Percentiles rank a stretch among this genome's conserved stretches.
phyloP scores from a whole-genome alignment of 2,329 filamentous ascomycete species.

The Colletotrichum horii region DNA sequence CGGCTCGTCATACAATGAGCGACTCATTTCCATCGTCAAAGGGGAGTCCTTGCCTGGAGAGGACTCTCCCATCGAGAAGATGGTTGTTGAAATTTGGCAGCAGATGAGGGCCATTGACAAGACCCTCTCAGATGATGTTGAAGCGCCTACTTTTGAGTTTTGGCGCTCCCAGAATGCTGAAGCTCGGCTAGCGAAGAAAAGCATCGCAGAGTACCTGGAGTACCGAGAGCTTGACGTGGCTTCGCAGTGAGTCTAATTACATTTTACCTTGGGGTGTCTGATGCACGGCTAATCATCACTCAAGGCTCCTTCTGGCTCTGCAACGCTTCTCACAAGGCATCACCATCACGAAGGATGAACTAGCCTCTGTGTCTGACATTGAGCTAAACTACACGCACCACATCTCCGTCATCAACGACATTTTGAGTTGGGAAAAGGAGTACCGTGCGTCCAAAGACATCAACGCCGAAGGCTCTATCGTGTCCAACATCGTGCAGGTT shows the following conservation, averaged over 20 bases:
- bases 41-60: neutral
- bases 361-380: neutral
- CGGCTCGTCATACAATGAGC: neutral
- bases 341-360: neutral
- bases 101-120: neutral
- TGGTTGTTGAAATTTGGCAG: neutral
- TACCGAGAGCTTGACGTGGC: neutral
- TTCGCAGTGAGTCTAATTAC: neutral
- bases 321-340: neutral
- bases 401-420: neutral
- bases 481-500: neutral
- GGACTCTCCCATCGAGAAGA: neutral
- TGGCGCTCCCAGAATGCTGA: neutral
- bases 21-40: neutral
- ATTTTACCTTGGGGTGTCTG: accelerated
- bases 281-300: neutral
- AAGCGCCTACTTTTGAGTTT: neutral
- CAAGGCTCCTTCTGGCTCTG: neutral
- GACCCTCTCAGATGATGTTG: neutral
- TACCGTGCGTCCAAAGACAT: neutral
- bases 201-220: neutral
- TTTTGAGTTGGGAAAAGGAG: neutral
- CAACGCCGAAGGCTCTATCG: neutral
- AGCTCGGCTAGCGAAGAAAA: neutral
- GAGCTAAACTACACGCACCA: neutral